These are phyloP conservation scores for Haplographium delicatum DNA, from an alignment of 495 filamentous ascomycete genomes.

Conservation along the genomic window DNA sequence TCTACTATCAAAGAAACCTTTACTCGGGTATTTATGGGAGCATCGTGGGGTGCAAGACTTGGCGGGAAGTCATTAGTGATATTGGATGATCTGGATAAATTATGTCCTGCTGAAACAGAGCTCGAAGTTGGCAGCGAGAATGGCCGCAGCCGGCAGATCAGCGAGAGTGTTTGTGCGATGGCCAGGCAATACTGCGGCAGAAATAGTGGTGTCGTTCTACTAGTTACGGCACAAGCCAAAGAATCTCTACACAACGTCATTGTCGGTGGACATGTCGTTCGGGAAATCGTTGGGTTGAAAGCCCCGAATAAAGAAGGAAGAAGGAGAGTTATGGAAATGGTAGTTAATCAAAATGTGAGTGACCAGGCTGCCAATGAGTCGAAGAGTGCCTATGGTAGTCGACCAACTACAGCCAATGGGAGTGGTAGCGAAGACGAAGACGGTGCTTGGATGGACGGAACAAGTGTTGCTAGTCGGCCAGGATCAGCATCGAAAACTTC, in stretches of 20 bases:
- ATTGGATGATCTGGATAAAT: conserved; percentile 85
- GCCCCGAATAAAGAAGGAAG: conserved; percentile 92
- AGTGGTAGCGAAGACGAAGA: conserved; percentile 41
- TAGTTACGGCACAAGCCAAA: conserved; percentile 90
- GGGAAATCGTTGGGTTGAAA: conserved; percentile 77
- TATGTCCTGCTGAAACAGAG: conserved; percentile 90
- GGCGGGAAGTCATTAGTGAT: conserved; percentile 80
- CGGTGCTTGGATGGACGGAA: conserved; percentile 67
- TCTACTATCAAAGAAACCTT: conserved; percentile 87
- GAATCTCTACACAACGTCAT: conserved; percentile 79
- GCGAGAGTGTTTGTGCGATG: conserved; percentile 79
- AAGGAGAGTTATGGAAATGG: conserved; percentile 70
- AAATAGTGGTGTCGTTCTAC: conserved; percentile 73
- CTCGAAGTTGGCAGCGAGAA: conserved; percentile 89
- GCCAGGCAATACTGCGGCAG: conserved; percentile 70
- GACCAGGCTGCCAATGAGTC: conserved; percentile 34
- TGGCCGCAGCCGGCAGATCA: conserved; percentile 83
- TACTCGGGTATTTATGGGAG: conserved; percentile 74
- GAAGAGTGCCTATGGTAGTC: conserved; percentile 37
- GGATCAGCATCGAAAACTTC: conserved; percentile 25
- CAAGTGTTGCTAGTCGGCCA: conserved; percentile 26
- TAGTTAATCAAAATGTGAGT: conserved; percentile 43
- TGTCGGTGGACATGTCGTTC: conserved; percentile 71
- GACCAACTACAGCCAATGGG: conserved; percentile 47
- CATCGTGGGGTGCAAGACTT: conserved; percentile 81